Percentiles rank a stretch among this genome's conserved stretches.
Conservation (phyloP, 495 filamentous ascomycete species). For the Patellaria atrata region DNA sequence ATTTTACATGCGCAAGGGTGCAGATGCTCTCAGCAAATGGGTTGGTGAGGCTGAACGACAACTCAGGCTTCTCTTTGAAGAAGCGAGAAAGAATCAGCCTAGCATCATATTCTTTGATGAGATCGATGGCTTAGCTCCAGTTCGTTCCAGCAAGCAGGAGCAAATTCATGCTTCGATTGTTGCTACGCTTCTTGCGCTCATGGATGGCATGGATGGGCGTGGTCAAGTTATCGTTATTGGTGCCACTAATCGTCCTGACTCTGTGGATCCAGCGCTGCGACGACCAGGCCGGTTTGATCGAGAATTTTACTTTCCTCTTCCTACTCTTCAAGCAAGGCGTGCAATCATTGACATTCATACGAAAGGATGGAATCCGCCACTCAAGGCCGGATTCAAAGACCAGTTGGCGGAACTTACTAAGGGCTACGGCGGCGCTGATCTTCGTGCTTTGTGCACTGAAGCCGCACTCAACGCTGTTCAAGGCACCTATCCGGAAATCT, state of each 20-base stretch:
- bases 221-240: conserved; percentile 98
- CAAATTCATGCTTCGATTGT: conserved; percentile 98
- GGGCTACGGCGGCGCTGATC: conserved; percentile 90
- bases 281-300: conserved; percentile 90
- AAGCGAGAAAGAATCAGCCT: conserved; percentile 85
- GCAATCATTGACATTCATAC: conserved; percentile 92
- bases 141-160: conserved; percentile 92
- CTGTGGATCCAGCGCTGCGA: conserved; percentile 86
- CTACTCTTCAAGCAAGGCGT: conserved; percentile 60
- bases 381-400: conserved; percentile 64
- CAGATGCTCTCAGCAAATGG: conserved; percentile 95
- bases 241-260: conserved; percentile 93
- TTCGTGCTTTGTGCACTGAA: conserved; percentile 89
- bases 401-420: conserved; percentile 77
- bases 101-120: conserved; percentile 99
- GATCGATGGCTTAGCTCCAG: conserved; percentile 89
- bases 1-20: conserved; percentile 98
- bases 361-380: conserved; percentile 70
- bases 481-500: conserved; percentile 89
- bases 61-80: conserved; percentile 83
- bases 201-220: conserved; percentile 98
- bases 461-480: conserved; percentile 98
- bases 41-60: conserved; percentile 96
- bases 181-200: conserved; percentile 82
- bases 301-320: conserved; percentile 95